A percentile compares a stretch with the other conserved stretches of the same genome.
Evolutionary conservation across 257 asterid species (phyloP).

Genomic region (Solanum okadae): DNA sequence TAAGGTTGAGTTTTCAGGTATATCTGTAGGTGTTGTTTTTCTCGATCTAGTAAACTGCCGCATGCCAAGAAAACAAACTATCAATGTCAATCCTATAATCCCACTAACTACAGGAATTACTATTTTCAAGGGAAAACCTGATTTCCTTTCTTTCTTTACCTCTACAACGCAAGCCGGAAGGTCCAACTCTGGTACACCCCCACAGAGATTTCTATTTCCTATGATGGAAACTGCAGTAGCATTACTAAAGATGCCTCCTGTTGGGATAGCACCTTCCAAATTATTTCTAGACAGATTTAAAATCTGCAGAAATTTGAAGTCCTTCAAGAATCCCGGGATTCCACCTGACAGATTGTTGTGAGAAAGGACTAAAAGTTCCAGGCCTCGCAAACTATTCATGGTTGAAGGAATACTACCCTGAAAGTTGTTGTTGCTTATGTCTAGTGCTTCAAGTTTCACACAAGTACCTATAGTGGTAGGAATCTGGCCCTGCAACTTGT

Average conservation of each 20-base stretch:
- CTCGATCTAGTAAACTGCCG: not conserved
- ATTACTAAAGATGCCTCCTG: constrained; percentile 1
- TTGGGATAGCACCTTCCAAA: constrained; percentile 11
- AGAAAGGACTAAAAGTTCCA: not conserved
- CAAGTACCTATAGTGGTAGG: not conserved
- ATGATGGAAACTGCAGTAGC: not conserved
- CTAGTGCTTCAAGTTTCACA: not conserved
- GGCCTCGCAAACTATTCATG: not conserved
- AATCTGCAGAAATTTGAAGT: constrained; percentile 5
- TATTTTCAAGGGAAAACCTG: not conserved
- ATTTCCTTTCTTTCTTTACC: not conserved
- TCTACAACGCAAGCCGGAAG: not conserved
- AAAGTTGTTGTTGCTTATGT: not conserved
- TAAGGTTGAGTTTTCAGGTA: not conserved
- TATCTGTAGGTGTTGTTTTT: not conserved
- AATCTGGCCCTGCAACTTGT: not conserved
- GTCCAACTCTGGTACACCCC: constrained; percentile 9
- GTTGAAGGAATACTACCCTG: constrained; percentile 4
- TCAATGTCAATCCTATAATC: not conserved
- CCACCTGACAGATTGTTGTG: not conserved
- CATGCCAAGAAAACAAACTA: not conserved
- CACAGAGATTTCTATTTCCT: constrained; percentile 22
- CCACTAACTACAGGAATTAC: not conserved
- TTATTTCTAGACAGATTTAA: constrained; percentile 13
- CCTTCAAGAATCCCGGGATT: not conserved